Evolutionary conservation across 306 rosid species (phyloP).

Genomic region (Potentilla sterilis): DNA sequence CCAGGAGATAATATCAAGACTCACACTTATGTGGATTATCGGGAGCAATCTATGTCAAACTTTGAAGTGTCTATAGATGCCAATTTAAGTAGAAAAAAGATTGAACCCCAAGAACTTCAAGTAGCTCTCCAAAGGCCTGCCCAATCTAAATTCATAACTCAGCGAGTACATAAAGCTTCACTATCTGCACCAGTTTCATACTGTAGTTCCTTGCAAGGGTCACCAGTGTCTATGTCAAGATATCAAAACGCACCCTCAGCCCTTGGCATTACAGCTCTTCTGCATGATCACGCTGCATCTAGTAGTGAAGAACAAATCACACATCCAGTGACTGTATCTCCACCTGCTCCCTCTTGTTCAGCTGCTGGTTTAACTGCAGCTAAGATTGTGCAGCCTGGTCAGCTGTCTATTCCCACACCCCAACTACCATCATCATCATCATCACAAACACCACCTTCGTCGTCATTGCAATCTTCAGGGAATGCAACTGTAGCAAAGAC

Average conservation of each 20-base stretch:
- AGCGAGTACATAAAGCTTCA: slow-evolving; percentile 46
- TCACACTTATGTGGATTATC: slow-evolving; percentile 24
- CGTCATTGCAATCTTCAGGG: slow-evolving; percentile 32
- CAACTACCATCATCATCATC: slow-evolving; percentile 23
- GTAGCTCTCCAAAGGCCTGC: slow-evolving; percentile 50
- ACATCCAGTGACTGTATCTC: slow-evolving; percentile 36
- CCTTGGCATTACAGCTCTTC: slow-evolving; percentile 81
- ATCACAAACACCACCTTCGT: slow-evolving; percentile 28
- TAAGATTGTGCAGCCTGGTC: slow-evolving; percentile 33
- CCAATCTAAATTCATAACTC: slow-evolving; percentile 73
- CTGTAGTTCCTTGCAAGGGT: slow-evolving; percentile 58
- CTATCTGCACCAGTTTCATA: slow-evolving; percentile 52
- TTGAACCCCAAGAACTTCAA: slow-evolving; percentile 21
- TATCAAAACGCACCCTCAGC: slow-evolving; percentile 64
- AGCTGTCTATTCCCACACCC: slow-evolving; percentile 34
- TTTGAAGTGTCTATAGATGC: slow-evolving; percentile 25
- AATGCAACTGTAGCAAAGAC: slow-evolving; percentile 31
- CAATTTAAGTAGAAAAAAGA: slow-evolving; percentile 23
- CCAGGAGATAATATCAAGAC: slow-evolving; percentile 30
- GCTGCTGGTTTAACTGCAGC: slow-evolving; percentile 33
- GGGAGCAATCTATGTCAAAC: slow-evolving; percentile 31
- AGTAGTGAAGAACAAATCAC: slow-evolving; percentile 39
- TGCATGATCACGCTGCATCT: slow-evolving; percentile 64
- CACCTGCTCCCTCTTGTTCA: slow-evolving; percentile 20
- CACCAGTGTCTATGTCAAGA: slow-evolving; percentile 58